These are phyloP conservation scores for Lentinula novae-zelandiae DNA, from an alignment of 1,284 basidiomycete species.

Conservation along the genomic window DNA sequence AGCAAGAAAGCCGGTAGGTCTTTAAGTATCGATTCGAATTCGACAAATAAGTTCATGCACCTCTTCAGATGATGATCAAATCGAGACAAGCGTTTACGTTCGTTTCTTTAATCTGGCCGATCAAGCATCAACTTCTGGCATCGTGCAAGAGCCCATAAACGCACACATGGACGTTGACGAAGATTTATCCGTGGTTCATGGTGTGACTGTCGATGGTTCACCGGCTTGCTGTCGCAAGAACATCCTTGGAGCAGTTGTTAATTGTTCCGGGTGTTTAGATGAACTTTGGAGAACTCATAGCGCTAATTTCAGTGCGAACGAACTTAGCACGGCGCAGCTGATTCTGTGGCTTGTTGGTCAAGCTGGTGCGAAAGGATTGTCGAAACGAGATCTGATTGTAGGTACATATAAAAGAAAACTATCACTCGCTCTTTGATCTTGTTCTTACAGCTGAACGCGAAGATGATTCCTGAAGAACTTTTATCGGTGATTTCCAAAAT, in stretches of 20 bases:
- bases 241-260: slow-evolving; percentile 41
- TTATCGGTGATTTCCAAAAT: slow-evolving; percentile 38
- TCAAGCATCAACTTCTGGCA: background rate
- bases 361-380: slow-evolving; percentile 43
- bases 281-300: slow-evolving; percentile 35
- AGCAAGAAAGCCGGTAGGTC: slow-evolving; percentile 77
- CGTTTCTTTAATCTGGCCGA: slow-evolving; percentile 31
- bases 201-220: slow-evolving; percentile 36
- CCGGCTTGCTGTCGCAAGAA: slow-evolving; percentile 47
- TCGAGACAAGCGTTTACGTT: slow-evolving; percentile 61
- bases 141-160: background rate
- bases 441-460: slow-evolving; percentile 21
- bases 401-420: slow-evolving; percentile 17
- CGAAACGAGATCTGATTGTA: slow-evolving; percentile 45
- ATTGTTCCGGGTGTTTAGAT: slow-evolving; percentile 58
- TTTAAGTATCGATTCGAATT: background rate
- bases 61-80: slow-evolving; percentile 70
- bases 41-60: background rate
- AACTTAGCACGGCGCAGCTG: slow-evolving; percentile 31
- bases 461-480: slow-evolving; percentile 22
- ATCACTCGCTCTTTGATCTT: background rate
- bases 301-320: slow-evolving; percentile 30
- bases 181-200: slow-evolving; percentile 32
- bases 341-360: slow-evolving; percentile 40
- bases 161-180: slow-evolving; percentile 19